A percentile compares a stretch with the other conserved stretches of the same genome.
Conservation (phyloP, 2,329 filamentous ascomycete genomes). For the Capronia epimyces region DNA sequence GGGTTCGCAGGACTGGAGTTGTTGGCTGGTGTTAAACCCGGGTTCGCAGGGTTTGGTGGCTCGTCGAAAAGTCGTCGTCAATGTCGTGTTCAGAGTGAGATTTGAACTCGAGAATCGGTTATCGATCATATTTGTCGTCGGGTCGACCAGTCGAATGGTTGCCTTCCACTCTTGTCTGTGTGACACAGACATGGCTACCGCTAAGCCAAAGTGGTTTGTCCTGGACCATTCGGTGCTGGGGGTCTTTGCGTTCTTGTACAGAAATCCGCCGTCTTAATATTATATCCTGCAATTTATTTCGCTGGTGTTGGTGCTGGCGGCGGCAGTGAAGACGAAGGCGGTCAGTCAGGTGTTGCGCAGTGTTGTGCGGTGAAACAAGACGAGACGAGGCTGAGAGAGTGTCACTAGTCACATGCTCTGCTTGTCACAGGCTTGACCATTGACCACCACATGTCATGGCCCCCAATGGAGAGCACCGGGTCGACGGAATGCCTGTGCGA, state of each 20-base stretch:
- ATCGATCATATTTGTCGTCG: not conserved
- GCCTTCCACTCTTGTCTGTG: not conserved
- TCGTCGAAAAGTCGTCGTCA: not conserved
- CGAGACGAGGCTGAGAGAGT: no score
- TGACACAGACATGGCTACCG: not conserved
- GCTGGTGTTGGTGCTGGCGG: not conserved
- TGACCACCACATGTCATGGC: no score
- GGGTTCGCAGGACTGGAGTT: not conserved
- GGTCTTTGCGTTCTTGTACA: not conserved
- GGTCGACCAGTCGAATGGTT: not conserved
- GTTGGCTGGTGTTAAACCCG: not conserved
- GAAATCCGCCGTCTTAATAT: not conserved
- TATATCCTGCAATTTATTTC: not conserved
- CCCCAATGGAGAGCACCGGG: no score
- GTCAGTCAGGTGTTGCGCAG: no score
- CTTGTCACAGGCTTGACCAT: no score
- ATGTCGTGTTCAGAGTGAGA: not conserved
- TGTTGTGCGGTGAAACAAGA: no score
- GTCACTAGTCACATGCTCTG: no score
- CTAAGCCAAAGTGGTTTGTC: not conserved
- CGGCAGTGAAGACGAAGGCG: not conserved
- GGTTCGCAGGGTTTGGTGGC: not conserved
- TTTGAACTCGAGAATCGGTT: not conserved
- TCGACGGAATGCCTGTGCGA: no score
- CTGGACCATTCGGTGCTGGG: slow-evolving; percentile 2